Percentiles rank a stretch among this genome's conserved stretches.
phyloP scores from a whole-genome alignment of 1,284 basidiomycete genomes.

The Boletus subluridellus region DNA sequence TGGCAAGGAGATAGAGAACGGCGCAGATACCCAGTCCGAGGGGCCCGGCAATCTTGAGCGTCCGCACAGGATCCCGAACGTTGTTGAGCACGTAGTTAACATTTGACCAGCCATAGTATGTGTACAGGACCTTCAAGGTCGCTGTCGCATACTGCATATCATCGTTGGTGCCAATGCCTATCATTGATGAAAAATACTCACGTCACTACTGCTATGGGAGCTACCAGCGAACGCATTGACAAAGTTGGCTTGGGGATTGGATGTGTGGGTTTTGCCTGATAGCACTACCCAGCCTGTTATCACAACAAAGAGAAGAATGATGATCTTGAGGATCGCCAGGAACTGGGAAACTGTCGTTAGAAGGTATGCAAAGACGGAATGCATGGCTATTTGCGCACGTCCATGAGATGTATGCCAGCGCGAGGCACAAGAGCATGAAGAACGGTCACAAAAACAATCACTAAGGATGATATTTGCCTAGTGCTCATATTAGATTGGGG shows the following conservation, averaged over 20 bases:
- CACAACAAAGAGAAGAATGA: conserved; percentile 27
- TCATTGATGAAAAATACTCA: conserved; percentile 15
- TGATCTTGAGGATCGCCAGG: conserved; percentile 27
- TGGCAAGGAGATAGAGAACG: conserved; percentile 48
- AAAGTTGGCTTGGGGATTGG: conserved; percentile 47
- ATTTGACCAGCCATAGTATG: conserved; percentile 55
- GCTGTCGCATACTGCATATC: conserved; percentile 51
- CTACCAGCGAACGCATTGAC: conserved; percentile 47
- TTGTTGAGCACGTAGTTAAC: conserved; percentile 56
- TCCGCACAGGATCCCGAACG: conserved; percentile 48
- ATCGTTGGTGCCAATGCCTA: background rate
- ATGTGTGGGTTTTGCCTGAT: conserved; percentile 43
- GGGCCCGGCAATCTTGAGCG: conserved; percentile 53
- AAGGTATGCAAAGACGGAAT: background rate
- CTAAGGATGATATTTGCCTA: conserved; percentile 22
- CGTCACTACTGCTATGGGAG: conserved; percentile 44
- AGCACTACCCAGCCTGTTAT: conserved; percentile 48
- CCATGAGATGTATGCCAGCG: conserved; percentile 49
- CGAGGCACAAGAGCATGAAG: conserved; percentile 47
- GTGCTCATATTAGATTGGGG: background rate
- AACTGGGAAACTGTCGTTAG: background rate
- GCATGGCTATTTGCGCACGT: conserved; percentile 30
- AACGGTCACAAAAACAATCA: conserved; percentile 43
- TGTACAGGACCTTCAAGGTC: conserved; percentile 54
- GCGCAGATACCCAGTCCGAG: conserved; percentile 49